Conservation (phyloP, 108 stramenopile species). For the Cyclotella baltica region DNA sequence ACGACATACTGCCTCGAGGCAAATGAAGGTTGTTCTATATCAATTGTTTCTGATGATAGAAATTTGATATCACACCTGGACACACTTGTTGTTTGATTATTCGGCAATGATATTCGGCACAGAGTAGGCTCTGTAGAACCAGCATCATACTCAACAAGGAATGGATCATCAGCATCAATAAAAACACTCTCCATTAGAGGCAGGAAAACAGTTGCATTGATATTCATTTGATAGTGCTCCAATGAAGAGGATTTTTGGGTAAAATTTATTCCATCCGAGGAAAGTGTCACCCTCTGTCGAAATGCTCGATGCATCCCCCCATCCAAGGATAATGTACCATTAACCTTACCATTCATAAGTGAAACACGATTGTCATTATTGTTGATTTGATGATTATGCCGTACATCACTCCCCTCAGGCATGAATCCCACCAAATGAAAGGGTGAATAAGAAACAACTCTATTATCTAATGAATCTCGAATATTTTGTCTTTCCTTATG, state of each 20-base stretch:
- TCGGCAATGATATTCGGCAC: conserved; percentile 18
- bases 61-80: conserved; percentile 35
- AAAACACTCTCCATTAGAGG: conserved; percentile 49
- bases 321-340: conserved; percentile 27
- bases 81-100: neutral
- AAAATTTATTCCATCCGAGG: neutral
- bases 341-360: conserved; percentile 24
- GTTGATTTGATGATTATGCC: neutral
- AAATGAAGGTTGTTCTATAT: conserved; percentile 68
- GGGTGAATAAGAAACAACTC: conserved; percentile 16
- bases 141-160: conserved; percentile 30
- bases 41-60: conserved; percentile 41
- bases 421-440: conserved; percentile 38
- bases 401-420: neutral
- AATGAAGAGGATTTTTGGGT: neutral
- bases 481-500: conserved; percentile 23
- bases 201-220: conserved; percentile 41
- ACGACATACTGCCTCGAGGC: conserved; percentile 58
- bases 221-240: conserved; percentile 5
- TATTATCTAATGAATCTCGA: conserved; percentile 12
- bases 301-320: conserved; percentile 48
- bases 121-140: conserved; percentile 13
- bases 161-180: conserved; percentile 59
- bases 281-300: conserved; percentile 27
- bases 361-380: neutral